Evolutionary conservation across 2,329 filamentous ascomycete genomes (phyloP).

Genomic region (Neonectria coccinea): DNA sequence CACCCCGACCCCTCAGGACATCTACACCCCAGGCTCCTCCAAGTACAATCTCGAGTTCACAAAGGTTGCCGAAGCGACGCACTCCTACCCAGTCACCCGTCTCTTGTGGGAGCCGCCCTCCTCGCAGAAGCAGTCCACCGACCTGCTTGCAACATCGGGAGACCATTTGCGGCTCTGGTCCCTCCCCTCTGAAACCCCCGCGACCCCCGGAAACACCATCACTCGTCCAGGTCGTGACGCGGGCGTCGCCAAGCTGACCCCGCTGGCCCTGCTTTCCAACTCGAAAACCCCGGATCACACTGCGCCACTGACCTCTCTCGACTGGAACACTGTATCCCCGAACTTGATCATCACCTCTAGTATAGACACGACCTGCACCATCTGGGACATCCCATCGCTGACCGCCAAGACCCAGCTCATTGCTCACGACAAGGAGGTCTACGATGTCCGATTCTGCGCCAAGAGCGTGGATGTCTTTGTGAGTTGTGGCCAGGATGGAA

Average conservation of each 20-base stretch:
- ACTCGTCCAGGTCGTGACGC: conserved; percentile 69
- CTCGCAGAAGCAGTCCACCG: conserved; percentile 93
- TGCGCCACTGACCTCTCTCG: conserved; percentile 92
- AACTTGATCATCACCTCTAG: conserved; percentile 98
- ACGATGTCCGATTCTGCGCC: conserved; percentile 97
- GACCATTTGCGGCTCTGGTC: conserved; percentile 97
- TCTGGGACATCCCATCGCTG: conserved; percentile 98
- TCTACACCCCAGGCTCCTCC: conserved; percentile 75
- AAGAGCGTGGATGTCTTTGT: conserved; percentile 99
- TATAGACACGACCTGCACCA: conserved; percentile 98
- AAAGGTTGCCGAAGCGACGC: conserved; percentile 94
- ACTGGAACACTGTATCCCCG: conserved; percentile 98
- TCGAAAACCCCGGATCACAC: conserved; percentile 99
- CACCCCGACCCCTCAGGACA: conserved; percentile 74
- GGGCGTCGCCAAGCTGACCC: conserved; percentile 83
- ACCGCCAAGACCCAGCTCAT: conserved; percentile 99
- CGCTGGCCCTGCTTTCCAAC: conserved; percentile 92
- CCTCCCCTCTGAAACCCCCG: conserved; percentile 75
- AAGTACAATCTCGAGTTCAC: conserved; percentile 88
- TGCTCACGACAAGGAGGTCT: conserved; percentile 98
- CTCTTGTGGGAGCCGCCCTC: conserved; percentile 97
- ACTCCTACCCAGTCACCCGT: conserved; percentile 96
- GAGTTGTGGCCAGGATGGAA: conserved; percentile 96
- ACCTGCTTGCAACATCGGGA: conserved; percentile 93
- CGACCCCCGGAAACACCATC: conserved; percentile 73